Evolutionary conservation across 371 early-diverging fungal species (phyloP), one percentile per base, ranked within the genome.

Genomic region (Mucor circinelloides): DNA sequence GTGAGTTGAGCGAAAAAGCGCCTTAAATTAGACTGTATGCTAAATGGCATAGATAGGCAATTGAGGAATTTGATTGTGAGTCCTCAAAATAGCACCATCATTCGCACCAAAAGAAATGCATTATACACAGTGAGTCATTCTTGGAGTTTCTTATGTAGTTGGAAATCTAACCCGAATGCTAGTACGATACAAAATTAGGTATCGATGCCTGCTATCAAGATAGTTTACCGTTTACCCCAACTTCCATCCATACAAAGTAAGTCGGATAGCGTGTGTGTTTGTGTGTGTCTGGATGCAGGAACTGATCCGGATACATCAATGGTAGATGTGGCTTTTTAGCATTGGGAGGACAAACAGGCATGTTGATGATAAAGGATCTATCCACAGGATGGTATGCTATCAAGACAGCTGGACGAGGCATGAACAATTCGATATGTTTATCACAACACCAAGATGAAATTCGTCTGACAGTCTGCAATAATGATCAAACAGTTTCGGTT

Each of bases 401-500:
- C 38, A 87, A 87, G 1, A 76, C 84, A 4, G 90, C 93, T 13
- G 93, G 93, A 6, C n/a, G 34, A 12, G 66, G 66, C 15, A 48
- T 66, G 50, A 94, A 94, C 77, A 95, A 95, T 65, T 90, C 92
- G 3, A 78, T 95, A 63, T 83, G 85, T 64, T 89, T 94, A 21
- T 84, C 87, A 9, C 70, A 48, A 28, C 21, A 46, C 13, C 28
- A 59, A 10, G 25, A 34, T 13, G 34, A 58, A 12, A 17, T 50
- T 9, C 27, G 36, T 8, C 44, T 95, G 46, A 73, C 94, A 19
- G 86, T 95, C 28, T 93, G 95, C 80, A 97, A 94, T 79, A 97
- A 96, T 70, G 97, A 97, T 72, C 88, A 93, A 69, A 93, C 91
- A 12, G 91, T 97, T 73, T 93, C 92, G 76, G 85, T 94, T 6